Conservation (phyloP, 768 basidiomycete genomes). For the Tremella mesenterica region DNA sequence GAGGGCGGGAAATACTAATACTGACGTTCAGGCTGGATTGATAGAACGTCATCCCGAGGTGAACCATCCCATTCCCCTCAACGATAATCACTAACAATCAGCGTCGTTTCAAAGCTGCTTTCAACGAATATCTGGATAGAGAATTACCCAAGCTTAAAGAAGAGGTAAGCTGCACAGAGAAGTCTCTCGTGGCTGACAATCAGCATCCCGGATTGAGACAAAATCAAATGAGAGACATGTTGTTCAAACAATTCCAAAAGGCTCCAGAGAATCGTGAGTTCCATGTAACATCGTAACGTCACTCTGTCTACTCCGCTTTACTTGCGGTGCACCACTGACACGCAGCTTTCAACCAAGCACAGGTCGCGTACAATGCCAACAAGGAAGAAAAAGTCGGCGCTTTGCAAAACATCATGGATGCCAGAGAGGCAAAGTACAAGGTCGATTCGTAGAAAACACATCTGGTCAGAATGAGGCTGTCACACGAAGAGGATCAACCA, state of each 20-base stretch:
- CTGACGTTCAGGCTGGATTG: conserved; percentile 67
- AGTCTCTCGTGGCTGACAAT: no score
- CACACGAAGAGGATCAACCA: no score
- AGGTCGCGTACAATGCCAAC: conserved; percentile 69
- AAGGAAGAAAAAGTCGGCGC: conserved; percentile 78
- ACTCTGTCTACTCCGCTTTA: background rate
- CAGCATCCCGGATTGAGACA: conserved; percentile 82
- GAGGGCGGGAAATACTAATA: background rate
- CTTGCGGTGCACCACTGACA: background rate
- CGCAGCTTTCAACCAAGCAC: conserved; percentile 63
- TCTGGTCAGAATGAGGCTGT: no score
- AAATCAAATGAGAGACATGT: conserved; percentile 85
- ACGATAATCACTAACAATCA: conserved; percentile 37
- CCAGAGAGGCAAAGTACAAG: conserved; percentile 38
- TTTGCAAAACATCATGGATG: conserved; percentile 51
- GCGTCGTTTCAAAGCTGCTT: conserved; percentile 90
- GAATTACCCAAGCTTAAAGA: conserved; percentile 68
- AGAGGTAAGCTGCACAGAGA: conserved; percentile 52
- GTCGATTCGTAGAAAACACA: conserved; percentile 18
- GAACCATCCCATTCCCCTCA: conserved; percentile 25
- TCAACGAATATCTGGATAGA: conserved; percentile 77
- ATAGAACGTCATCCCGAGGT: conserved; percentile 91
- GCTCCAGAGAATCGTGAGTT: conserved; percentile 87
- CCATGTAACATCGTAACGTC: background rate
- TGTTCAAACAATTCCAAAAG: conserved; percentile 94